Evolutionary conservation across 1,284 basidiomycete genomes (phyloP), one percentile per base, ranked within the genome.

Genomic region (Melampsora occidentalis): DNA sequence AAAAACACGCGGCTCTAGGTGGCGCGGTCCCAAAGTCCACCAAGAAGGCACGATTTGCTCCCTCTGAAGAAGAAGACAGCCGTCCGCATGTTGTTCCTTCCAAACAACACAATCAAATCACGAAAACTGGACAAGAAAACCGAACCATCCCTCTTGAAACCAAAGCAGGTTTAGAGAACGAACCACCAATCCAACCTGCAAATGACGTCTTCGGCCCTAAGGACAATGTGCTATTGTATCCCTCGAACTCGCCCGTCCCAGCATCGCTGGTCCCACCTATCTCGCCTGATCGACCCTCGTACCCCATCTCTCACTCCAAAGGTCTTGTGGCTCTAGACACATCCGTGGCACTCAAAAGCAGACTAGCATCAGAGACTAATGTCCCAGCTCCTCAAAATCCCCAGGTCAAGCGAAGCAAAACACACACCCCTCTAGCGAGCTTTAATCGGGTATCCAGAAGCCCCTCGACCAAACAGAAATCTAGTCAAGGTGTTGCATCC

Each of bases 41-140:
- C 22, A 73, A 73, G 28, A 73, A 73, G 35, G 28, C 62, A n/a
- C 62, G 71, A 51, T 73, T 73, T 42, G 49, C 48, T 73, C 49
- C 63, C 5, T 66, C 25, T n/a, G 71, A 73, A 28, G 49, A 72
- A 35, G 53, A 66, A 25, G 25, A 53, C 63, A 35, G 53, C 63
- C 46, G 31, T 49, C 33, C 31, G 12, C 28, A 42, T 35, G 22
- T 49, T 39, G 25, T 49, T 25, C 31, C n/a, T 57, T 25, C 62
- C 35, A n/a, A 22, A 22, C 28, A 46, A 65, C 31, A 7, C n/a
- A 65, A 10, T 22, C 20, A 9, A 9, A 65, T 35, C 10, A 6
- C 5, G 20, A n/a, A 65, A 33, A 5, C 33, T 22, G n/a, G 39
- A n/a, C 28, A 28, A 65, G 12, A 33, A 66, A 57, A 18, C 28